Evolutionary conservation across 768 basidiomycete species (phyloP).

Genomic region (Lentinula lateritia): DNA sequence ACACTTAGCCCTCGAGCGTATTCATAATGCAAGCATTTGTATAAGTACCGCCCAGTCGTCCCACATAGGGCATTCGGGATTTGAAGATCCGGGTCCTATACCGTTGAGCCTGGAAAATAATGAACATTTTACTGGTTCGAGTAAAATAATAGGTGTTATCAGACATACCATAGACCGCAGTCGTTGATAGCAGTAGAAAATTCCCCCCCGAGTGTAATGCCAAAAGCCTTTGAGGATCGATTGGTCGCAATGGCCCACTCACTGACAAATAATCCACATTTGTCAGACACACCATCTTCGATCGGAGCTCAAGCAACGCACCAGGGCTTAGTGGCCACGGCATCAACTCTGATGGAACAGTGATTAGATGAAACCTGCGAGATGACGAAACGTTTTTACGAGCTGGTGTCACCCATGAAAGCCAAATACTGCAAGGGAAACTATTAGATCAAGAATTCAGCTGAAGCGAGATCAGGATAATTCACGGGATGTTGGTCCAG

Average conservation of each 20-base stretch:
- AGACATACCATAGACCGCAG: conserved; percentile 56
- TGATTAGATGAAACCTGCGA: background rate
- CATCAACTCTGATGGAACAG: conserved; percentile 26
- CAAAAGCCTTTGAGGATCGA: conserved; percentile 65
- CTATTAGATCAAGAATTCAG: conserved; percentile 35
- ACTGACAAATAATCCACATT: conserved; percentile 18
- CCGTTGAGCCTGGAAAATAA: conserved; percentile 35
- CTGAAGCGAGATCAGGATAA: conserved; percentile 14
- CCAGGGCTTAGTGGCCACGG: conserved; percentile 40
- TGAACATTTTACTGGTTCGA: background rate
- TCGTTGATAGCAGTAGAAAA: conserved; percentile 77
- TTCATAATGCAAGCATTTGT: background rate
- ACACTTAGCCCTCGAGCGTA: conserved; percentile 4
- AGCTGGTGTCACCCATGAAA: conserved; percentile 32
- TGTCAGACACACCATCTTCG: background rate
- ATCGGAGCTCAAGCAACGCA: conserved; percentile 14
- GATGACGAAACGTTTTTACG: conserved; percentile 23
- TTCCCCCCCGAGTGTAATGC: conserved; percentile 79
- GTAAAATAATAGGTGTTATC: background rate
- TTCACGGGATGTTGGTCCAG: conserved; percentile 77
- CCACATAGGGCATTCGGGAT: conserved; percentile 33
- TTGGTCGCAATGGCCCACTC: conserved; percentile 46
- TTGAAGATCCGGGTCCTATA: conserved; percentile 30
- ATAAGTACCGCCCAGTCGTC: conserved; percentile 39
- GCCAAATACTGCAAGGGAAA: conserved; percentile 33